Evolutionary conservation across 495 filamentous ascomycete genomes (phyloP), one percentile per base, ranked within the genome.

Genomic region (Aspergillus steynii): DNA sequence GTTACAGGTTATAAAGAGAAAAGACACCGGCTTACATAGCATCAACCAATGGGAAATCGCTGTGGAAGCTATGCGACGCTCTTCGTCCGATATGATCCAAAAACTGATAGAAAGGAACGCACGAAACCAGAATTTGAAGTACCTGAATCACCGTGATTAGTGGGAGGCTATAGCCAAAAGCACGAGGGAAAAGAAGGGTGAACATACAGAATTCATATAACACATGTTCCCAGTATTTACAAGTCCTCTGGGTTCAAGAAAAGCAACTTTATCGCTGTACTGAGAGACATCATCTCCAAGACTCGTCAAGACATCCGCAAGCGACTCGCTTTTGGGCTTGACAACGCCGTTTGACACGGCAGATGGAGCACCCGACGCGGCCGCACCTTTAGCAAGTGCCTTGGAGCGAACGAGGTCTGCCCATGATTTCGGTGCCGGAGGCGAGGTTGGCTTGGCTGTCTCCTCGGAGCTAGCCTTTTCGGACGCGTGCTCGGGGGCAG

Each of bases 141-240:
- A 97, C 86, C 93, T 97, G 60, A 42, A 42, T 8, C 37, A 37
- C 9, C 34, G 3, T 12, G 7, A 12, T 42, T 42, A 42, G 37
- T 10, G 1, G 37, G 37, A 42, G 34, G 7, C 31, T 37, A 42
- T 1, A 20, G 20, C 20, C 20, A 20, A 14, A 42, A 42, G 37
- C 12, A 12, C 1, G 1, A 14, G 9, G 20, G 6, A 32, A 7
- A 37, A 15, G 20, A 15, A 12, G 5, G 5, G 14, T 9, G 28
- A 32, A 75, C 91, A 79, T 83, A 98, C 95, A 50, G 95, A 96
- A 79, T 98, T 99, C 96, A 99, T 98, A 79, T 97, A 99, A 77
- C 95, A 99, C 93, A 98, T 95, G 69, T 99, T 99, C 7, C 95
- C 95, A 50, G 93, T 96, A 74, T 99, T 99, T 50, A 97, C 88